phyloP scores from a whole-genome alignment of 2,329 filamentous ascomycete genomes.

The Pseudogymnoascus sp. region DNA sequence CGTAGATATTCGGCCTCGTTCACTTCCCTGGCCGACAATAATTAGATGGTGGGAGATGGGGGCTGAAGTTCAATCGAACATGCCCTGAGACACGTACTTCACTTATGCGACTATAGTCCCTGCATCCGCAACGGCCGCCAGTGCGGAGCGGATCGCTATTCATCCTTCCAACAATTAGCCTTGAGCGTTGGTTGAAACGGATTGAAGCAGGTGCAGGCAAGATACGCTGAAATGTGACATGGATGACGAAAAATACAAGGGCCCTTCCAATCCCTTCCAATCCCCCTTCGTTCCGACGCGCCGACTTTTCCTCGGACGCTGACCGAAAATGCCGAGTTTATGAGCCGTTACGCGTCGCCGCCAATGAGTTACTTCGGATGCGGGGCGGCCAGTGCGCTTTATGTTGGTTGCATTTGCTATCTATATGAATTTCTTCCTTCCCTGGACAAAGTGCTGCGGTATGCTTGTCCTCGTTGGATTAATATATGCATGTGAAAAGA shows the following conservation, averaged over 20 bases:
- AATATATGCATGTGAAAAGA: constrained; percentile 2
- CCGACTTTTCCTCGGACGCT: background rate
- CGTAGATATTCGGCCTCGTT: background rate
- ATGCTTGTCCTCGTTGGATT: background rate
- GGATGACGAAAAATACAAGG: background rate
- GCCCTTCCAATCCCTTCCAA: background rate
- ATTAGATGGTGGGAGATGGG: background rate
- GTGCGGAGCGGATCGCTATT: background rate
- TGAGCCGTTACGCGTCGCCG: background rate
- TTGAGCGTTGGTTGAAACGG: background rate
- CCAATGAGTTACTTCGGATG: background rate
- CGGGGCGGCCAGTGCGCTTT: background rate
- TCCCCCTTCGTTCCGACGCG: background rate
- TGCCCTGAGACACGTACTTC: background rate
- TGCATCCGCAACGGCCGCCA: background rate
- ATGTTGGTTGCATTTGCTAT: background rate
- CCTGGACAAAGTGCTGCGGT: background rate
- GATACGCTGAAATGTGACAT: background rate
- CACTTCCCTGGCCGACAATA: background rate
- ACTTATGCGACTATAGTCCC: background rate
- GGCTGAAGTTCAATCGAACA: background rate
- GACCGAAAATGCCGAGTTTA: background rate
- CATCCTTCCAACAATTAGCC: background rate
- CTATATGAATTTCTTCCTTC: background rate
- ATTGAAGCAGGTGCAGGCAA: background rate